Evolutionary conservation across 768 basidiomycete genomes (phyloP).

Genomic region (Termitomyces titanicus): DNA sequence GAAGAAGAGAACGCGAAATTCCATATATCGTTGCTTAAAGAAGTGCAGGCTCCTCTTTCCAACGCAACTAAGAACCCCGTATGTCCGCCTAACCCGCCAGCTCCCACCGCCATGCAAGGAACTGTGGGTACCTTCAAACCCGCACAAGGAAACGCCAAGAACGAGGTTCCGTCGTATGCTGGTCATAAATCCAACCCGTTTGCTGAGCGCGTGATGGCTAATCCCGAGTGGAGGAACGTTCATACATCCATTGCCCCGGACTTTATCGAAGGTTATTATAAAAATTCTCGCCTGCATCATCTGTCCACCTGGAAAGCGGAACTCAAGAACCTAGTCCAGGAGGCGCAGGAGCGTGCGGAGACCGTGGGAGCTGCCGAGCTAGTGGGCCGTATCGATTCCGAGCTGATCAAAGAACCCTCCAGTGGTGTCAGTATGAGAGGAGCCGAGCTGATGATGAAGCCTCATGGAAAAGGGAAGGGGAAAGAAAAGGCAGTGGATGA

Average conservation of each 20-base stretch:
- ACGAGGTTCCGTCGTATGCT: conserved; percentile 60
- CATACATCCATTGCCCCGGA: conserved; percentile 85
- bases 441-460: conserved; percentile 43
- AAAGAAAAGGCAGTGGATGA: conserved; percentile 55
- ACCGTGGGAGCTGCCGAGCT: conserved; percentile 17
- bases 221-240: conserved; percentile 81
- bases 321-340: conserved; percentile 70
- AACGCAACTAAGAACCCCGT: not conserved
- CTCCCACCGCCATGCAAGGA: not conserved
- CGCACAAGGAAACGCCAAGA: not conserved
- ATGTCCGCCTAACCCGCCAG: not conserved
- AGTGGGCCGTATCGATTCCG: conserved; percentile 30
- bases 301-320: conserved; percentile 92
- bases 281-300: conserved; percentile 90
- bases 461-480: conserved; percentile 45
- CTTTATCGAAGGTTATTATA: conserved; percentile 83
- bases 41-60: not conserved
- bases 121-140: too few relatives aligned
- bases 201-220: conserved; percentile 76
- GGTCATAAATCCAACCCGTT: conserved; percentile 62
- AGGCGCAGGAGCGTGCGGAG: conserved; percentile 75
- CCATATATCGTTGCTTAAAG: not conserved
- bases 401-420: conserved; percentile 11
- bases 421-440: conserved; percentile 50
- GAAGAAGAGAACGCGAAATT: not conserved